Base-by-base conservation (phyloP, 139 green algal species). In the Axilococcus clingmanii region DNA sequence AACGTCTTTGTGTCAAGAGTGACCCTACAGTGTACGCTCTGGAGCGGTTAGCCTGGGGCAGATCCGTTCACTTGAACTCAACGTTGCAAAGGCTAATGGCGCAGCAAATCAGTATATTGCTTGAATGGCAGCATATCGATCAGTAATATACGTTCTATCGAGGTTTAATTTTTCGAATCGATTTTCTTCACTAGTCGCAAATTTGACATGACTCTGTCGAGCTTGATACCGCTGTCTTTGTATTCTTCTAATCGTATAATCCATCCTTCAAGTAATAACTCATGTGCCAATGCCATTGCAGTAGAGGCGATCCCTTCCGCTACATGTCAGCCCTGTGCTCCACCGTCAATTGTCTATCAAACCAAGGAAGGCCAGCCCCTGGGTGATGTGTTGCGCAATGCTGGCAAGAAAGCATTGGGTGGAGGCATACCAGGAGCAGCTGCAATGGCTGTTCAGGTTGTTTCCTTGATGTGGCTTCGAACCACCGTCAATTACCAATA, bases 401-500 rank as follows among this genome's bases (percentile, higher is more conserved):
- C 86, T 19, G 73, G 76, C 4, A 72, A 76, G 28, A 60, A 65
- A 9, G 86, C 86, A 1, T 63, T 95, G 43, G 75, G 80, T 5
- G 86, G 86, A 30, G 86, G 86, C 40, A 57, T 94, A 4, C 81
- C 86, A 2, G 86, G 86, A 32, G 80, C 77, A 14, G 77, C 68
- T 5, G 84, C 82, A 4, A 91, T 91, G 79, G 72, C 62, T 6
- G 72, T 92, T 31, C 77, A 92, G 63, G 83, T 91, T 12, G 25
- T 83, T 2, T 63, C 78, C 0, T 59, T 94, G 8, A 94, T 93
- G 85, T 93, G 83, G 85, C 66, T 95, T 57, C 66, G 86, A 40
- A 95, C 86, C 11, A 93, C 83, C 0, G 77, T 95, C 25, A 93
- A 95, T 65, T 94, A 91, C 55, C 85, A 93, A 70, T 57, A 57